Base-by-base conservation (phyloP, 129 eudicot species). In the Chrysanthemum seticuspe region DNA sequence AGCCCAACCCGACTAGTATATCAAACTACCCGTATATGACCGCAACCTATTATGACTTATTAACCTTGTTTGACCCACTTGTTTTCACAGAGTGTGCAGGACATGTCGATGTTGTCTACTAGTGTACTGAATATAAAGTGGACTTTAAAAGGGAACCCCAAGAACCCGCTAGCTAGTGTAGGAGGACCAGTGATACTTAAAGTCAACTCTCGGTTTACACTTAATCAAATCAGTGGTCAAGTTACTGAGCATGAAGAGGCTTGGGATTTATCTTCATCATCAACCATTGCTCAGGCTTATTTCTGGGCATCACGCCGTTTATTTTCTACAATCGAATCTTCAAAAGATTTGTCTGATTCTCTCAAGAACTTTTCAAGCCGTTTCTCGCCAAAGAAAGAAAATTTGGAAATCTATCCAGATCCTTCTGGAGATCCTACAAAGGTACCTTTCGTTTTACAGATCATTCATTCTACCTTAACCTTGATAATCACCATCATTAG, bases 221-320 rank as follows among this genome's bases (percentile, higher is more conserved):
- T 95, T 44, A 95, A 95, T 73, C 99, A 95, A 76, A 90, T 90
- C 51, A 95, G 99, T 72, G 99, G 99, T 10, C 99, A 95, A 85
- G 99, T 95, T 53, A 85, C 91, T 49, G 96, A 95, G 84, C 99
- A 95, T 23, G 87, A 90, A 74, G 99, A 95, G 65, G 50, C 55
- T 14, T 95, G 99, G 99, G 97, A 95, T 82, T 58, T 90, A 68
- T 95, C 99, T 25, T 84, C 77, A 36, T 95, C 99, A 44, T 83
- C 99, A 45, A 23, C 85, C 56, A 69, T 81, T 77, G 94, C 94
- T 81, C 91, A 86, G 68, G 88, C 94, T 10, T 95, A 86, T 76
- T 95, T 95, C 73, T 95, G 99, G 99, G 81, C 96, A 18, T 95
- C 99, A 18, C 87, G 97, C 13, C 81, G 95, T 50, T 78, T 90